These are phyloP conservation scores for Botrytis hyacinthi DNA, from an alignment of 2,329 filamentous ascomycete genomes.

Conservation along the genomic window DNA sequence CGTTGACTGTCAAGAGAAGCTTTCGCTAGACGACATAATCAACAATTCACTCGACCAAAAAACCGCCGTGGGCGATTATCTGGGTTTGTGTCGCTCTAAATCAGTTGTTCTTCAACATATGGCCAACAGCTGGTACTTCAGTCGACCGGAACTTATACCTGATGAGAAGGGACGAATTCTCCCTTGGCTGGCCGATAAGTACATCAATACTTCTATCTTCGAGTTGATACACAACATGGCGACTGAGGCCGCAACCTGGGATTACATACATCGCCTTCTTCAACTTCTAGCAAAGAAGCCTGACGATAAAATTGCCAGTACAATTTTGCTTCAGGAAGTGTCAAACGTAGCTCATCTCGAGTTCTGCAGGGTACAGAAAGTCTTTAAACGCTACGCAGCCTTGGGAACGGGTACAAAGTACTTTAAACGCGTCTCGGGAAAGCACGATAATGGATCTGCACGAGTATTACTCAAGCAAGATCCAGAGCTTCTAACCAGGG, in stretches of 20 bases:
- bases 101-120: slow-evolving; percentile 14
- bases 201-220: slow-evolving; percentile 45
- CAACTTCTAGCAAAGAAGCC: slow-evolving; percentile 35
- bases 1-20: slow-evolving; percentile 30
- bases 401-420: slow-evolving; percentile 40
- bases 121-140: slow-evolving; percentile 22
- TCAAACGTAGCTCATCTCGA: slow-evolving; percentile 47
- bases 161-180: slow-evolving; percentile 47
- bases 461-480: slow-evolving; percentile 45
- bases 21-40: slow-evolving; percentile 39
- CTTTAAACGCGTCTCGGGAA: slow-evolving; percentile 44
- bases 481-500: slow-evolving; percentile 41
- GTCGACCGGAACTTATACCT: slow-evolving; percentile 39
- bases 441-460: slow-evolving; percentile 39
- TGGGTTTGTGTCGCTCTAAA: slow-evolving; percentile 35
- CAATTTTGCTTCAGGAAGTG: slow-evolving; percentile 46
- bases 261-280: slow-evolving; percentile 31
- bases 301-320: slow-evolving; percentile 37
- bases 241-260: slow-evolving; percentile 20
- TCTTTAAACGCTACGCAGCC: slow-evolving; percentile 45
- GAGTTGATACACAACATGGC: slow-evolving; percentile 39
- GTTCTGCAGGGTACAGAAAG: slow-evolving; percentile 41
- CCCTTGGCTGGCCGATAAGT: slow-evolving; percentile 43
- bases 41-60: slow-evolving; percentile 40
- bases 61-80: slow-evolving; percentile 38